Evolutionary conservation across 1,139 yeast genomes (phyloP).

Genomic region (Taphrina flavorubra): DNA sequence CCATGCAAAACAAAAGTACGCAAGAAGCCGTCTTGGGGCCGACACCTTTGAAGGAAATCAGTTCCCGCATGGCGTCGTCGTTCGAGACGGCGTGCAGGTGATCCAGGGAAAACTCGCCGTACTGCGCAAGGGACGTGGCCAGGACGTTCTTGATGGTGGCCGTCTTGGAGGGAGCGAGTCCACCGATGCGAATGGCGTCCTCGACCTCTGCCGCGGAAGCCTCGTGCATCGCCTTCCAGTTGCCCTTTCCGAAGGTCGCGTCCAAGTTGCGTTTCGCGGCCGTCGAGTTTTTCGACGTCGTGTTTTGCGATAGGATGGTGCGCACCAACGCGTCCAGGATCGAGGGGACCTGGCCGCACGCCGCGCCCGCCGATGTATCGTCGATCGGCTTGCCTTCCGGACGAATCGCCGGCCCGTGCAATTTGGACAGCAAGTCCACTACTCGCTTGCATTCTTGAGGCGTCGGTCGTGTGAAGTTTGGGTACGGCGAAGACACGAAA

Average conservation of each 20-base stretch:
- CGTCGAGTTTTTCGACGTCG: slow-evolving; percentile 36
- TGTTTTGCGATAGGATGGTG: slow-evolving; percentile 39
- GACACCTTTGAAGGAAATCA: slow-evolving; percentile 38
- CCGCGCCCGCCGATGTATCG: slow-evolving; percentile 31
- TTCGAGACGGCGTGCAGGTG: slow-evolving; percentile 34
- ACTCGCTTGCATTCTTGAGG: slow-evolving; percentile 33
- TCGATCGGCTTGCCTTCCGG: slow-evolving; percentile 27
- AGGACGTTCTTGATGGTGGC: slow-evolving; percentile 38
- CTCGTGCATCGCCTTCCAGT: slow-evolving; percentile 36
- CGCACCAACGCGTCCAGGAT: slow-evolving; percentile 40
- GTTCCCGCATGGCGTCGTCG: slow-evolving; percentile 40
- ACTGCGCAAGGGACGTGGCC: slow-evolving; percentile 12
- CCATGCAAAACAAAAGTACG: slow-evolving; percentile 39
- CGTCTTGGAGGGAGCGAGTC: slow-evolving; percentile 40
- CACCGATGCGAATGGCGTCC: slow-evolving; percentile 35
- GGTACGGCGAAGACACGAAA: slow-evolving; percentile 33
- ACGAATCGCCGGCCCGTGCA: slow-evolving; percentile 34
- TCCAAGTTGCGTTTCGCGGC: slow-evolving; percentile 30
- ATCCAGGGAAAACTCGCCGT: slow-evolving; percentile 35
- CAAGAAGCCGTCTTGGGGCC: slow-evolving; percentile 42
- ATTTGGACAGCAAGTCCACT: slow-evolving; percentile 22
- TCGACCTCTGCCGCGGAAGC: slow-evolving; percentile 30
- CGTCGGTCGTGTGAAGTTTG: slow-evolving; percentile 33
- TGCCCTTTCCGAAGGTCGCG: slow-evolving; percentile 31
- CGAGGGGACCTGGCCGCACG: slow-evolving; percentile 40